Base-by-base conservation (phyloP, 2,329 filamentous ascomycete species). In the Dothiorella sarmentorum region DNA sequence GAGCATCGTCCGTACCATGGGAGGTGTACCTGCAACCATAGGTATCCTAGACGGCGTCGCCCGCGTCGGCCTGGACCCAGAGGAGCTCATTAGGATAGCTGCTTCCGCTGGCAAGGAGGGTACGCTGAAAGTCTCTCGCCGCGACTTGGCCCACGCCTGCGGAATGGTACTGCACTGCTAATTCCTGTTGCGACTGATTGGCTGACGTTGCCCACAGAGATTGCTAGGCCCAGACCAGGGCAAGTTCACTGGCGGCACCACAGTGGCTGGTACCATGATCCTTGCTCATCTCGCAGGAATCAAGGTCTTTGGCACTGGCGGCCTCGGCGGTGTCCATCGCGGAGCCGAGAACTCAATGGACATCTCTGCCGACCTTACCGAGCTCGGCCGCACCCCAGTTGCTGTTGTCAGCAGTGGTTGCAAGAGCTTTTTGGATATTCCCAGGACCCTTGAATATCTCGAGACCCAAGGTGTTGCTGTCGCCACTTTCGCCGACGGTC, bases 381-480 rank as follows among this genome's bases (percentile, higher is more conserved):
- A 97, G 78, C 83, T 99, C 52, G 92, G 94, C 15, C 83, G 91
- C 60, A 97, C 92, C 7, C 85, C 90, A 10, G 87, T 99, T 55
- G 88, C 92, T 24, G 92, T 99, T 2, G 80, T 99, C 55, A 89
- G 88, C 72, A 91, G 89, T 63, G 94, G 94, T 13, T 95, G 91
- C 76, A 99, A 99, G 76, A 94, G 93, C 62, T 97, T 99, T 73
- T 80, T 99, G 35, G 94, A 99, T 69, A 91, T 97, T 61, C 86
- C 89, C 2, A 82, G 90, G 55, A 99, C 94, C 0, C 80, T 99
- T 4, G 94, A 99, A 76, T 87, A 85, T 65, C 77, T 88, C 3
- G 85, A 88, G 68, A 88, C 85, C 0, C 82, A 87, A 69, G 89
- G 89, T 9, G 91, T 91, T 20, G 82, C 87, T 35, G 91, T 97